Evolutionary conservation across 345 rosid species (phyloP).

Genomic region (Gossypium herbaceum): DNA sequence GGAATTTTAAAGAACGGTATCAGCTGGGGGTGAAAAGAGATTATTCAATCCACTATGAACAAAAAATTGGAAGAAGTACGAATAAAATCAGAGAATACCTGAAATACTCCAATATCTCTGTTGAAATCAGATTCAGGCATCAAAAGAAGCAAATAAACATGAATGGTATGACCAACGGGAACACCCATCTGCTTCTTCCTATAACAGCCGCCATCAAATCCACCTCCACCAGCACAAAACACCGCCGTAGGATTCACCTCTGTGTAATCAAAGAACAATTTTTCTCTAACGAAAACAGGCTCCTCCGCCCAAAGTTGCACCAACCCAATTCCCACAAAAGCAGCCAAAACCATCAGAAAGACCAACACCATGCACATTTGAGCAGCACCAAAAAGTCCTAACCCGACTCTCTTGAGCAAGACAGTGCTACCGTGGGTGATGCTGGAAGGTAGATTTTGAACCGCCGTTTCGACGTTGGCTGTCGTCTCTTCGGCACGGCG

Average conservation of each 20-base stretch:
- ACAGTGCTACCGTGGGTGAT: constrained; percentile 14
- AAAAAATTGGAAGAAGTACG: neutral
- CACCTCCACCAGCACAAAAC: constrained; percentile 23
- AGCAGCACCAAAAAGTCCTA: constrained; percentile 55
- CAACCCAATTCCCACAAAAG: constrained; percentile 44
- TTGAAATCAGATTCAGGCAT: constrained; percentile 84
- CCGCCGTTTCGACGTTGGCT: constrained; percentile 31
- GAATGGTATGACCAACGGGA: constrained; percentile 59
- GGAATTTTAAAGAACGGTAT: no score
- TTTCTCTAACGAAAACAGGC: constrained; percentile 57
- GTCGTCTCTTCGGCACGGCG: constrained; percentile 38
- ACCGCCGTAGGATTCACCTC: constrained; percentile 53
- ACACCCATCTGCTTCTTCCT: constrained; percentile 25
- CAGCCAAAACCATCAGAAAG: constrained; percentile 41
- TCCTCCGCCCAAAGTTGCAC: constrained; percentile 59
- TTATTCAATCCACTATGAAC: neutral
- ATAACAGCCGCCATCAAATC: constrained; percentile 13
- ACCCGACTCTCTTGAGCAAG: constrained; percentile 35
- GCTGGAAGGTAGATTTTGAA: constrained; percentile 24
- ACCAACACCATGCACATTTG: constrained; percentile 45
- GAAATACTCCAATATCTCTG: constrained; percentile 61
- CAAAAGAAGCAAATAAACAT: constrained; percentile 50
- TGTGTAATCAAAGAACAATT: constrained; percentile 64
- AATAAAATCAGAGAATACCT: constrained; percentile 35
- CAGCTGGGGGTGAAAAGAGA: neutral